Conservation (phyloP, 305 asterid species). For the Salvia sclarea region DNA sequence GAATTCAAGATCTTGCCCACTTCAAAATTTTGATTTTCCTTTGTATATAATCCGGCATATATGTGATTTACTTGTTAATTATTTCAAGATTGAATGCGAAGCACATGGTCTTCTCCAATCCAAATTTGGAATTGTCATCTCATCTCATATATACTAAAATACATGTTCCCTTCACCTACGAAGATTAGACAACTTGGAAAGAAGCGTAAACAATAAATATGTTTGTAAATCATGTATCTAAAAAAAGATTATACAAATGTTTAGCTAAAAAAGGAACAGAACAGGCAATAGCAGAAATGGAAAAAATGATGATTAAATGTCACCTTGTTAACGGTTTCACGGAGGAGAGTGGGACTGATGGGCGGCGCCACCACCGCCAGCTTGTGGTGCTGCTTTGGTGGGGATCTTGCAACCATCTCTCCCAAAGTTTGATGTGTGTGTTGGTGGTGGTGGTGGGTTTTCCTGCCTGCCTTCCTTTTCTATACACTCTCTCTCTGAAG, state of each 20-base stretch:
- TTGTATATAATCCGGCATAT: not conserved
- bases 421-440: not conserved
- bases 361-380: slow-evolving; percentile 52
- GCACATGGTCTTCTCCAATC: not conserved
- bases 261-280: not conserved
- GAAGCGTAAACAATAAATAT: not conserved
- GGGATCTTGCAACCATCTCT: slow-evolving; percentile 83
- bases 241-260: not conserved
- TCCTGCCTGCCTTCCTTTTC: not conserved
- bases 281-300: not conserved
- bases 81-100: not conserved
- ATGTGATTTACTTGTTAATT: not conserved
- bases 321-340: slow-evolving; percentile 79
- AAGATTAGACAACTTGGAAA: not conserved
- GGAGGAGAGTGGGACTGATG: slow-evolving; percentile 65
- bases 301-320: not conserved
- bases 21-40: not conserved
- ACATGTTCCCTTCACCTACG: not conserved
- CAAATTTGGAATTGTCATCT: not conserved
- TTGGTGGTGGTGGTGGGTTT: no score
- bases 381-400: slow-evolving; percentile 55
- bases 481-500: not conserved
- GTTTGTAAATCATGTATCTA: not conserved
- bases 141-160: no score
- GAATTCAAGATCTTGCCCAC: not conserved